phyloP scores from a whole-genome alignment of 208 protist species.

The Acanthamoeba triangularis region DNA sequence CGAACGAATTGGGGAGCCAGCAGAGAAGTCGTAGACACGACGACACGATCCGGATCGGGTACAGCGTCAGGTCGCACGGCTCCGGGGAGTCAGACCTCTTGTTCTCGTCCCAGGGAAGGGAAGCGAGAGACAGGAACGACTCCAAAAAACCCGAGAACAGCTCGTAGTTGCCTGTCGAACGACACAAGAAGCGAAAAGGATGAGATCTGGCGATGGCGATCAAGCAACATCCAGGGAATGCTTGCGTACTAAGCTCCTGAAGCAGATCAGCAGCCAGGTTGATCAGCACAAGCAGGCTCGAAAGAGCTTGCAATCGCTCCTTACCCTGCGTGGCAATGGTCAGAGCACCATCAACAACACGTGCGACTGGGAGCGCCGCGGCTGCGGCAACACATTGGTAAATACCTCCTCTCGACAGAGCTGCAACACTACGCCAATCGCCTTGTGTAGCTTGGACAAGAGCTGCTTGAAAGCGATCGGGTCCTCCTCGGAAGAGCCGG shows the following conservation, averaged over 20 bases:
- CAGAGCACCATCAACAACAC: not conserved
- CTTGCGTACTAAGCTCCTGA: not conserved
- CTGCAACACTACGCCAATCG: not conserved
- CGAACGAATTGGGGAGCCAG: slow-evolving; percentile 54
- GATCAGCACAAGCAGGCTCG: not conserved
- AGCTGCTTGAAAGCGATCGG: slow-evolving; percentile 35
- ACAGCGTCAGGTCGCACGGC: not conserved
- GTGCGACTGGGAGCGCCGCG: no score
- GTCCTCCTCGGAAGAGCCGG: not conserved
- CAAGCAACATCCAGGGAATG: not conserved
- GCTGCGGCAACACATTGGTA: no score
- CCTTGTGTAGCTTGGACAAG: slow-evolving; percentile 23
- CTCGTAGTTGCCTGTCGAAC: not conserved
- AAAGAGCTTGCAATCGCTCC: not conserved
- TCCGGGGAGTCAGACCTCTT: not conserved
- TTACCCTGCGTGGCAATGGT: not conserved
- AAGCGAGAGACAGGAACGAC: slow-evolving; percentile 19
- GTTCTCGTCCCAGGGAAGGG: not conserved
- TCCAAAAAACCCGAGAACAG: slow-evolving; percentile 50
- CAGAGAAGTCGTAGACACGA: slow-evolving; percentile 45
- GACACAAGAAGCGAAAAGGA: not conserved
- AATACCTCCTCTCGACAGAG: not conserved
- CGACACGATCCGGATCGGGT: not conserved
- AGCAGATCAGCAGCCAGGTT: slow-evolving; percentile 23
- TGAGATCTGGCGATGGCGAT: not conserved